Percentiles rank a stretch among this genome's conserved stretches.
Evolutionary conservation across 2,329 filamentous ascomycete species (phyloP).

Genomic region (Xylaria sp.): DNA sequence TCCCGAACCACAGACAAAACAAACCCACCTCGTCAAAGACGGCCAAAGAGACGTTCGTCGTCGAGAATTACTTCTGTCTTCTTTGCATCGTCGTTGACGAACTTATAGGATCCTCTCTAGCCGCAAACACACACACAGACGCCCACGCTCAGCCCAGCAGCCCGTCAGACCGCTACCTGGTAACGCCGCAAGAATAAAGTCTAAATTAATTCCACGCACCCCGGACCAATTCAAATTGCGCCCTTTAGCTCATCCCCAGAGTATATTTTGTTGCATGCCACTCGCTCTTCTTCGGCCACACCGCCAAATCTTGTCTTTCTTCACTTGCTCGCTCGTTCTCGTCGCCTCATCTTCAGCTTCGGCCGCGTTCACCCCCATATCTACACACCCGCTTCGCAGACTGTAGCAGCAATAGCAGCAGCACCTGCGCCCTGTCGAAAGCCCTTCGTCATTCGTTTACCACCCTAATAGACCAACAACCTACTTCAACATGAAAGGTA

Average conservation of each 20-base stretch:
- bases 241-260: constrained; percentile 1
- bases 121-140: not conserved
- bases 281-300: constrained; percentile 3
- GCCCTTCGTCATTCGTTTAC: constrained; percentile 17
- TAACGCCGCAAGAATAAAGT: constrained; percentile 15
- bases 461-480: constrained; percentile 4
- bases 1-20: constrained; percentile 6
- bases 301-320: constrained; percentile 10
- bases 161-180: constrained; percentile 9
- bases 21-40: constrained; percentile 15
- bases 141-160: not conserved
- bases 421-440: constrained; percentile 4
- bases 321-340: not conserved
- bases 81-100: not conserved
- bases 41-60: constrained; percentile 16
- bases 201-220: constrained; percentile 12
- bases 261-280: constrained; percentile 1
- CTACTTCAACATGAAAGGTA: constrained; percentile 56
- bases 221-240: constrained; percentile 19
- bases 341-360: not conserved
- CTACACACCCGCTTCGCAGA: not conserved
- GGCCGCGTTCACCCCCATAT: not conserved
- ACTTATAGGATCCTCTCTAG: not conserved
- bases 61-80: not conserved
- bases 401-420: constrained; percentile 5